Base-by-base conservation (phyloP, 2,329 filamentous ascomycete genomes). In the Fusarium anguioides region DNA sequence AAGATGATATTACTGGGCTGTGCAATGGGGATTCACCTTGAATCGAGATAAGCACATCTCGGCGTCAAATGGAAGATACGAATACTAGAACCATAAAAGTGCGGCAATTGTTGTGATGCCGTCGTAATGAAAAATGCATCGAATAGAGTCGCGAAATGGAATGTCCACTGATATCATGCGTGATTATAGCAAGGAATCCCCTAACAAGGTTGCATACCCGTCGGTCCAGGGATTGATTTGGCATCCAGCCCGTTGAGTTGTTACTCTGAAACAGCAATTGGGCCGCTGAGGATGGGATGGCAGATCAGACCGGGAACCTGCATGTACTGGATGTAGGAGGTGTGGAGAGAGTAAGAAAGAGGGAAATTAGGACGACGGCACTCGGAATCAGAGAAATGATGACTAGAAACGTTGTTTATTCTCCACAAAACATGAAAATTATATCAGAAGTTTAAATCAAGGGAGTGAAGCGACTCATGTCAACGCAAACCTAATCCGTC, bases 221-320 rank as follows among this genome's bases (percentile, higher is more conserved):
- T 51, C 48, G 52, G 41, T 29, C 53, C 23, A 68, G 36, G 39
- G 24, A 45, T 58, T 24, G 9, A 35, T 53, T 52, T 63, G 44
- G 42, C 42, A 46, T 59, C 60, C 45, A 18, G 48, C 49, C 64
- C 49, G 60, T 65, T 53, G 31, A 29, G 26, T 46, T 46, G 36
- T 52, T 50, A 24, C 45, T 67, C 49, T 68, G 53, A 67, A 68
- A 68, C 59, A 41, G 40, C 41, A 65, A 56, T 60, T 65, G 37
- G 64, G 27, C 53, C 64, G 48, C 23, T 18, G 35, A 20, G 24
- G 31, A 63, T 48, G 60, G 60, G 58, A 42, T 50, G 59, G n/a
- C 48, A 64, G 59, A 60, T 68, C 64, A 65, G 44, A 54, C 60
- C 58, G 44, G 59, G 45, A 46, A 68, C 64, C 64, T 60, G 64